These are phyloP conservation scores for Capsicum chinense DNA, from an alignment of 257 asterid species.

Conservation along the genomic window DNA sequence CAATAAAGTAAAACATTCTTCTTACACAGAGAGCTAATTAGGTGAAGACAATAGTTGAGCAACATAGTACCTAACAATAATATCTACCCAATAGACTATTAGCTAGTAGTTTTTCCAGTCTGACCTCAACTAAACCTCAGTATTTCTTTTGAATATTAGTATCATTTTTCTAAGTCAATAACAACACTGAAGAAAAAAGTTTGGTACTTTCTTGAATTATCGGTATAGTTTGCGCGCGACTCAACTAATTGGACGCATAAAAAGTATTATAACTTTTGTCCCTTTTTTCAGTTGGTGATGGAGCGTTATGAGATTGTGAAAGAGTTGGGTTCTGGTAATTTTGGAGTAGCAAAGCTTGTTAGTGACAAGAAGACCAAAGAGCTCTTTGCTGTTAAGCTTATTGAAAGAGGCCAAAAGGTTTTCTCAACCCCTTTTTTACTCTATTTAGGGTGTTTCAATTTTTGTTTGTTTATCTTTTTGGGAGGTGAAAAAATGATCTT, in stretches of 20 bases:
- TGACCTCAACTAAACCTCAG: slow-evolving; percentile 18
- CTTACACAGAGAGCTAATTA: background rate
- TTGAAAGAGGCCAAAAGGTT: slow-evolving; percentile 53
- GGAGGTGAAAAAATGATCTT: too few species aligned
- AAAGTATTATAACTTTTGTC: too few species aligned
- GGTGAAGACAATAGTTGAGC: background rate
- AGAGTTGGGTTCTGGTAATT: slow-evolving; percentile 72
- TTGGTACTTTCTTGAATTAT: background rate
- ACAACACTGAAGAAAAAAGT: background rate
- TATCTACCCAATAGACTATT: background rate
- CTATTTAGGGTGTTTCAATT: background rate
- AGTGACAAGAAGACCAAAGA: slow-evolving; percentile 43
- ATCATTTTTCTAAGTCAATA: background rate
- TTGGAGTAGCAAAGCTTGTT: slow-evolving; percentile 81
- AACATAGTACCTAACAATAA: slow-evolving; percentile 15
- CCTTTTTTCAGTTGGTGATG: slow-evolving; percentile 37
- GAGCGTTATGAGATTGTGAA: slow-evolving; percentile 63
- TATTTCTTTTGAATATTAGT: background rate
- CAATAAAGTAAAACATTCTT: background rate
- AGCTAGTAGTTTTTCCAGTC: background rate
- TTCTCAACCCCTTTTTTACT: background rate
- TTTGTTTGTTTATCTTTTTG: background rate
- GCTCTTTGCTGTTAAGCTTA: slow-evolving; percentile 48
- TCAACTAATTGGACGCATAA: too few species aligned
- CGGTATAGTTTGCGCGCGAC: too few species aligned